These are phyloP conservation scores for Hyparrhenia diplandra DNA, from an alignment of 176 grass and related monocot species.

Conservation along the genomic window DNA sequence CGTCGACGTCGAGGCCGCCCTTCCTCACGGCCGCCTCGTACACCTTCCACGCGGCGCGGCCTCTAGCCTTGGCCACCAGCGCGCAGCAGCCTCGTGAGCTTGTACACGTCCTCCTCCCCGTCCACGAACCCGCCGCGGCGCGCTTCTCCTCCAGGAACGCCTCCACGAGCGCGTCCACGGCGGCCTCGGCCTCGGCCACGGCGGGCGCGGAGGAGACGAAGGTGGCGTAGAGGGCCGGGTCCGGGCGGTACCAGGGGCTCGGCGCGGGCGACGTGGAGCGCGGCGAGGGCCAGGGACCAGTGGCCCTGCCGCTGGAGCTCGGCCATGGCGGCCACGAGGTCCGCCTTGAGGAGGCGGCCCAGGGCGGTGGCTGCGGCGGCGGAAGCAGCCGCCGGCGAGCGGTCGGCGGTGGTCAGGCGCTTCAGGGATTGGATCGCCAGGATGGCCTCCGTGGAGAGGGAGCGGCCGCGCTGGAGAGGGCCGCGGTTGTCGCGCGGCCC, in stretches of 20 bases:
- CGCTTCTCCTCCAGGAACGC: no score
- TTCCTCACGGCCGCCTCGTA: slow-evolving; percentile 57
- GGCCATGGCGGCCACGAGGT: slow-evolving; percentile 62
- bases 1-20: slow-evolving; percentile 46
- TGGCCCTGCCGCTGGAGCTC: slow-evolving; percentile 88
- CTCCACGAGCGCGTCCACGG: no score
- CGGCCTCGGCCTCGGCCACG: no score
- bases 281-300: slow-evolving; percentile 59
- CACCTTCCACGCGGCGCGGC: slow-evolving; percentile 55
- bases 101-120: not conserved
- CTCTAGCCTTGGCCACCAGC: slow-evolving; percentile 54
- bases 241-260: slow-evolving; percentile 61
- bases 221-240: no score
- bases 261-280: slow-evolving; percentile 53
- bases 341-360: slow-evolving; percentile 66
- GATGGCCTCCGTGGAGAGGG: slow-evolving; percentile 84
- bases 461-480: slow-evolving; percentile 82
- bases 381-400: slow-evolving; percentile 18
- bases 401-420: slow-evolving; percentile 52
- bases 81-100: not conserved
- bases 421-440: slow-evolving; percentile 85
- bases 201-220: no score
- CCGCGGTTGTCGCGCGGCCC: slow-evolving; percentile 78
- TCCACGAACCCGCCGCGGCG: no score
- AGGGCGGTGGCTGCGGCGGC: slow-evolving; percentile 33